phyloP scores from a whole-genome alignment of 192 early-diverging fungal genomes.

The Kappamyces sp. region DNA sequence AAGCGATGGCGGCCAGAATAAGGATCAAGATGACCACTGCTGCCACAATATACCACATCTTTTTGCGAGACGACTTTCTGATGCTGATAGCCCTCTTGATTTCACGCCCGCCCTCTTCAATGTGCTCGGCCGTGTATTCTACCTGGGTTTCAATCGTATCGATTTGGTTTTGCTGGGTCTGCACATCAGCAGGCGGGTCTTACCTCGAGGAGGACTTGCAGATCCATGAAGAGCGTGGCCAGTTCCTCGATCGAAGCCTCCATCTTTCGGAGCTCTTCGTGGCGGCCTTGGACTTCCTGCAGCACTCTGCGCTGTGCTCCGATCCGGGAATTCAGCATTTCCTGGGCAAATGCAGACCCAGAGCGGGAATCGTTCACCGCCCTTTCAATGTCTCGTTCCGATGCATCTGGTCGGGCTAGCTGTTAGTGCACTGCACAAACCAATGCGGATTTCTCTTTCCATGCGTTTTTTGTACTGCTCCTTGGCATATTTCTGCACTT shows the following conservation, averaged over 20 bases:
- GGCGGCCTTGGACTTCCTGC: slow-evolving; percentile 57
- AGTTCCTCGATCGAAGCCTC: slow-evolving; percentile 52
- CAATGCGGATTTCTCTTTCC: slow-evolving; percentile 47
- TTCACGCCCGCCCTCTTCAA: slow-evolving; percentile 23
- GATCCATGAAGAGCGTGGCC: slow-evolving; percentile 55
- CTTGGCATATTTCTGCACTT: slow-evolving; percentile 31
- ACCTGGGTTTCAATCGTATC: slow-evolving; percentile 41
- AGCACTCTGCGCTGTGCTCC: slow-evolving; percentile 43
- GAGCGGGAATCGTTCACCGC: slow-evolving; percentile 43
- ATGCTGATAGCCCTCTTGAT: slow-evolving; percentile 41
- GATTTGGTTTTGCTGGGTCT: slow-evolving; percentile 45
- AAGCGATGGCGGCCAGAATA: slow-evolving; percentile 20
- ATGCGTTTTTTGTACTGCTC: slow-evolving; percentile 39
- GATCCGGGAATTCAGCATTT: slow-evolving; percentile 45
- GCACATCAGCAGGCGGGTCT: slow-evolving; percentile 1
- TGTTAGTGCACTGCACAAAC: slow-evolving; percentile 4
- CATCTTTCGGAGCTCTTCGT: slow-evolving; percentile 52
- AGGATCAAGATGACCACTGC: slow-evolving; percentile 24
- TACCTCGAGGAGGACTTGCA: slow-evolving; percentile 54
- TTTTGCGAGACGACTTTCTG: slow-evolving; percentile 39
- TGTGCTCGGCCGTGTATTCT: slow-evolving; percentile 14
- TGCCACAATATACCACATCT: slow-evolving; percentile 33
- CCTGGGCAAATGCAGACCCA: slow-evolving; percentile 50
- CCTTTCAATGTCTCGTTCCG: slow-evolving; percentile 47
- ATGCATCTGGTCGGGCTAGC: slow-evolving; percentile 52